Percentiles rank a stretch among this genome's conserved stretches.
Conservation (phyloP, 2,329 filamentous ascomycete species). For the Fusarium clavum region DNA sequence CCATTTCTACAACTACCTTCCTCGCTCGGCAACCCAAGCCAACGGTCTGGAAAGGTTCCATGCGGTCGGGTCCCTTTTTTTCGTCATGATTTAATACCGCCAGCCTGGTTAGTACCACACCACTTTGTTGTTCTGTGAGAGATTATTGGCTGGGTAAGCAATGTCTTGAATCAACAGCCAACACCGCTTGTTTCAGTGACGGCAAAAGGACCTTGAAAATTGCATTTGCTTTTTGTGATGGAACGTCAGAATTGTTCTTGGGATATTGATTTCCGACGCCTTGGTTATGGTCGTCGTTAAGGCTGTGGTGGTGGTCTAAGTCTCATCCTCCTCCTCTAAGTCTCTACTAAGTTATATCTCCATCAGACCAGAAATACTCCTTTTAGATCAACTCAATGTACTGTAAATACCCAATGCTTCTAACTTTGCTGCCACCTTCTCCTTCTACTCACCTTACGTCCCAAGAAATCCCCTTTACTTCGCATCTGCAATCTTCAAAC, state of each 20-base stretch:
- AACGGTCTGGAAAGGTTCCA: background rate
- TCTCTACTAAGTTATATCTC: background rate
- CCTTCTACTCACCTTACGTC: background rate
- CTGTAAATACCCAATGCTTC: background rate
- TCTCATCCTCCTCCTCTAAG: background rate
- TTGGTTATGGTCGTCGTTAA: background rate
- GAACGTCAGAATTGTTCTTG: background rate
- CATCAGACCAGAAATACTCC: background rate
- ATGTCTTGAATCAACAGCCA: constrained; percentile 13
- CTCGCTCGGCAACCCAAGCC: background rate
- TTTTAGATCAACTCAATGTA: background rate
- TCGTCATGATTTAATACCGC: background rate
- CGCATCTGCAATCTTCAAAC: background rate
- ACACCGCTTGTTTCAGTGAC: constrained; percentile 27
- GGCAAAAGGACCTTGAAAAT: constrained; percentile 33
- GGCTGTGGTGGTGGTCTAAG: background rate
- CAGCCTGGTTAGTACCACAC: constrained; percentile 29
- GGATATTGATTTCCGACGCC: background rate
- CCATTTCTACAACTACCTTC: constrained; percentile 10
- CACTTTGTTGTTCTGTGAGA: background rate
- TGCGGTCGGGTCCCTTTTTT: constrained; percentile 13
- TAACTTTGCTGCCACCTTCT: too few relatives aligned
- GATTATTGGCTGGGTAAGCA: background rate
- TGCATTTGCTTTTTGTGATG: background rate
- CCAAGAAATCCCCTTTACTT: background rate